Conservation (phyloP, 768 basidiomycete species). For the Lactarius trivialis region DNA sequence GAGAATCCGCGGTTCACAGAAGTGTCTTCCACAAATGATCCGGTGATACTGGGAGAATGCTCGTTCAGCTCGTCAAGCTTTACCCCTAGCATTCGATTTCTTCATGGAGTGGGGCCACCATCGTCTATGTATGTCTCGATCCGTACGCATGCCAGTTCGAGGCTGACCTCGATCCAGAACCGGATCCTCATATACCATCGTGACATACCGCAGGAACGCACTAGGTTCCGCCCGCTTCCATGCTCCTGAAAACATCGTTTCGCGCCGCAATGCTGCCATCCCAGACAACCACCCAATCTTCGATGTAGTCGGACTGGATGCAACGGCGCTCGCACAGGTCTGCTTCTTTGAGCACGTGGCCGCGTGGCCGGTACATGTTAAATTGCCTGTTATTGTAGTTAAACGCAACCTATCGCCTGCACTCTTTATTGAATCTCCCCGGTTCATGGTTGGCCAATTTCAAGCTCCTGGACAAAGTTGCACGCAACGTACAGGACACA, state of each 20-base stretch:
- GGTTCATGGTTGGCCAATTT: constrained; percentile 21
- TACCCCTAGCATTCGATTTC: constrained; percentile 8
- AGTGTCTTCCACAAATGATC: constrained; percentile 14
- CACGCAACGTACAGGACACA: constrained; percentile 1
- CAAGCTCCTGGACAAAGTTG: constrained; percentile 17
- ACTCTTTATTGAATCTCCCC: constrained; percentile 16
- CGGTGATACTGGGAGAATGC: constrained; percentile 16
- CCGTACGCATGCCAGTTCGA: not conserved
- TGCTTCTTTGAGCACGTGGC: not conserved
- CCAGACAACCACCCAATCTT: constrained; percentile 11
- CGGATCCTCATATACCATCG: not conserved
- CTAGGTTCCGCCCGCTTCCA: constrained; percentile 20
- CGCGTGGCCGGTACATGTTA: not conserved
- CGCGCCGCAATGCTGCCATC: not conserved
- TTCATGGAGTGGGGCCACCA: not conserved
- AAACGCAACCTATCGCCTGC: constrained; percentile 20
- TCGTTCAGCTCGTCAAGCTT: not conserved
- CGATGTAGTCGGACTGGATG: constrained; percentile 10
- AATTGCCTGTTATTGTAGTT: constrained; percentile 7
- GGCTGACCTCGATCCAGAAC: constrained; percentile 10
- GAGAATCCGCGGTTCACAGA: constrained; percentile 17
- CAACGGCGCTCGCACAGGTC: constrained; percentile 9
- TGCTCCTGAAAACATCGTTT: not conserved
- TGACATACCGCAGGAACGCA: constrained; percentile 18
- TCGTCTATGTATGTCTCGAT: not conserved